Percentiles rank a stretch among this genome's conserved stretches.
These are phyloP conservation scores for Erysimum pusillum DNA, from an alignment of 441 rosid species.

Conservation along the genomic window DNA sequence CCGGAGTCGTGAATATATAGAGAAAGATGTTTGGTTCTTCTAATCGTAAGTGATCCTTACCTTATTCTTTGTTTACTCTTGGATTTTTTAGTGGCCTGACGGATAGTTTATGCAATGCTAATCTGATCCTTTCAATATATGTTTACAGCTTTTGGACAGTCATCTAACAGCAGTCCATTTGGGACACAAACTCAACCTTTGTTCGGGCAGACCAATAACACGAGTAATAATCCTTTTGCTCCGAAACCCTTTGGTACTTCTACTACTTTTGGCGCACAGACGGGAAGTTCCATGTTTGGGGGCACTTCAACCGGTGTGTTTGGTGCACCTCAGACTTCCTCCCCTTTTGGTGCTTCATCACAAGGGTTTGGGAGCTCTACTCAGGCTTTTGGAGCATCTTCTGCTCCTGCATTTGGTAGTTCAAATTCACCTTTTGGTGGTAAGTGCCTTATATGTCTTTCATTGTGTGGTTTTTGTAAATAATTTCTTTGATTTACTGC, in stretches of 20 bases:
- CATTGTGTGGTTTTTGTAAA: background rate
- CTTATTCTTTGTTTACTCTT: background rate
- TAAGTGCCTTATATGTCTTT: conserved; percentile 43
- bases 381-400: conserved; percentile 75
- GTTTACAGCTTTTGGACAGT: conserved; percentile 90
- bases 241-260: conserved; percentile 79
- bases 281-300: conserved; percentile 81
- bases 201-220: conserved; percentile 79
- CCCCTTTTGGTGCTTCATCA: conserved; percentile 85
- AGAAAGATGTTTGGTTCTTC: conserved; percentile 71
- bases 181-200: conserved; percentile 75
- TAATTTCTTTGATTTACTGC: background rate
- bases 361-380: conserved; percentile 74
- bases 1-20: conserved; percentile 30
- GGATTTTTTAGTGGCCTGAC: background rate
- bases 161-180: conserved; percentile 69
- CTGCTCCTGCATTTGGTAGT: conserved; percentile 68
- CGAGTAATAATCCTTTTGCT: conserved; percentile 80
- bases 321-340: conserved; percentile 75
- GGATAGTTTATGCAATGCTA: conserved; percentile 17
- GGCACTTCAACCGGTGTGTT: conserved; percentile 93
- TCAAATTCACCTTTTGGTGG: conserved; percentile 79
- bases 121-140: conserved; percentile 27
- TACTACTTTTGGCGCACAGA: conserved; percentile 79
- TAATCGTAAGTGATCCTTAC: conserved; percentile 55